Base-by-base conservation (phyloP, 495 filamentous ascomycete genomes). In the Xylaria castorea region DNA sequence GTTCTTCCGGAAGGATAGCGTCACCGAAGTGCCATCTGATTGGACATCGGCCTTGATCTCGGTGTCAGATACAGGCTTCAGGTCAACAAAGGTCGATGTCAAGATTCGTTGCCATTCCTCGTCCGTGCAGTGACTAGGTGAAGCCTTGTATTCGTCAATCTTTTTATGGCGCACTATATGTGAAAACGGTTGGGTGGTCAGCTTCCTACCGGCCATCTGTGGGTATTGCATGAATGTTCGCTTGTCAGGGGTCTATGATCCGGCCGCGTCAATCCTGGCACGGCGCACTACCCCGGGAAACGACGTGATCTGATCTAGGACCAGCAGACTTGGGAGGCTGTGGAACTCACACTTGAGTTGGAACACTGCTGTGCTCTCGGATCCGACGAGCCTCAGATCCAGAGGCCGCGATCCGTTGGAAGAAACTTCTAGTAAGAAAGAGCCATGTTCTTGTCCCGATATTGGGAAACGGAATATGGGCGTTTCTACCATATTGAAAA, bases 101-200 rank as follows among this genome's bases (percentile, higher is more conserved):
- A 87, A 66, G 72, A 85, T 85, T 25, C 67, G 64, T 68, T 85
- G 81, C 85, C 85, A 87, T 66, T 87, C 84, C 12, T 80, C 76
- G 34, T 78, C 74, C 22, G 82, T 78, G 75, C 79, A 84, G 65
- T 81, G 79, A 55, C 75, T 76, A 62, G 74, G 80, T 65, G 73
- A 30, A 18, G 71, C 69, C 62, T 78, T 80, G 68, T 76, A 80
- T 68, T 80, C 78, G 46, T 38, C 53, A 25, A 71, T 67, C 64
- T 75, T 80, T 66, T 76, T 80, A 51, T 80, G 76, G 55, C 78
- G 76, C 64, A 80, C 78, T 80, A 66, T 67, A 70, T 46, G n/a
- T 67, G 61, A 73, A 66, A 70, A 55, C 50, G 72, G 72, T 44
- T 48, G 48, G 66, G n/a, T 40, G 38, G 46, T 67, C 73, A 70